Evolutionary conservation across 345 rosid genomes (phyloP), one percentile per base, ranked within the genome.

Genomic region (Hevea brasiliensis): DNA sequence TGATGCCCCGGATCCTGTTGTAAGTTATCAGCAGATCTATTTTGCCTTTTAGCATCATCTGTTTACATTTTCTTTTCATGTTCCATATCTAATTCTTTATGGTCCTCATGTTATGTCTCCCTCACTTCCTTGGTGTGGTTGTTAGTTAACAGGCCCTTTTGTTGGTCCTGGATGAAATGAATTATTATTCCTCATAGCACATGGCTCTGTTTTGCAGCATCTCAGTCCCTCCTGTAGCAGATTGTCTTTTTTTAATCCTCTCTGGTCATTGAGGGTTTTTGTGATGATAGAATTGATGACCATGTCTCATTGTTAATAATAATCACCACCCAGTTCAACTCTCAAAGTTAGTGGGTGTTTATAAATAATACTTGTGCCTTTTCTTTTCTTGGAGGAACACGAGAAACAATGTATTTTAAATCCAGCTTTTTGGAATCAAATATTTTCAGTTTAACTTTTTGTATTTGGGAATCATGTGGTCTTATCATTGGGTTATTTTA

Each of bases 1-100:
- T 84, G 99, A 93, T 80, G 98, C 95, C 42, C 98, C 97, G 0
- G 98, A 96, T 83, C 95, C 98, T 79, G 71, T 93, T 81, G 99
- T 91, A 85, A 83, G 93, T 77, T 21, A 27, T 74, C 41, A 13
- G 50, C 63, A 53, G 11, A 56, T 67, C 47, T 77, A 51, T 74
- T 60, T 57, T 11, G 23, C 44, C 24, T 62, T 66, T 51, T 67
- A 17, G 63, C 40, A 14, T 32, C 63, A 26, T n/a, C 20, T 73
- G 72, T 56, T 70, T 10, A 3, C 67, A 10, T 51, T 63, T 77
- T 64, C 44, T 71, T 67, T 76, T 75, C 79, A 72, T 59, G 66
- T 81, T 72, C 62, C 64, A 27, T 68, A 53, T 65, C 50, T 74
- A 59, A 9, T 24, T 72, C 41, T 63, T 67, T 55, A 72, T 73